Conservation (phyloP, 2,329 filamentous ascomycete genomes). For the Arthrobotrys pseudoclavata region DNA sequence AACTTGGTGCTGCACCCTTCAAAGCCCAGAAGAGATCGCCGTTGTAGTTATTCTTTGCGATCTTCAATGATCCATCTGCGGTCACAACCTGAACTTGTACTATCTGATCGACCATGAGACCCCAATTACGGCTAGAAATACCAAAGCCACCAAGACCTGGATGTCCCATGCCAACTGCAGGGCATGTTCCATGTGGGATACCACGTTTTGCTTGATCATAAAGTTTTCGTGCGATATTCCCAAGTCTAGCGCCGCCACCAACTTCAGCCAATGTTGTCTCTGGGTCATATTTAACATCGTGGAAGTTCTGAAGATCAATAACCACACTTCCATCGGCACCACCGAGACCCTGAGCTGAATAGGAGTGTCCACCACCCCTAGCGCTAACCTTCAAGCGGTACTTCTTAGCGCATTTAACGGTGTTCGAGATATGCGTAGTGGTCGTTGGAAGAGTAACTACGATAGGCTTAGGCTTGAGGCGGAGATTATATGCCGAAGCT, state of each 20-base stretch:
- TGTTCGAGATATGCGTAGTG: conserved; percentile 71
- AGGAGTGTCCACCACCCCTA: conserved; percentile 76
- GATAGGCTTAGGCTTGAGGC: conserved; percentile 67
- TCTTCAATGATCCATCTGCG: conserved; percentile 58
- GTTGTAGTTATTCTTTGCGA: conserved; percentile 64
- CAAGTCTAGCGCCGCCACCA: conserved; percentile 70
- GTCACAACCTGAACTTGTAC: conserved; percentile 69
- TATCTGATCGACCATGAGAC: conserved; percentile 70
- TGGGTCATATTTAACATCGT: conserved; percentile 67
- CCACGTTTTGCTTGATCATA: conserved; percentile 65
- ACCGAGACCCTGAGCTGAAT: conserved; percentile 70
- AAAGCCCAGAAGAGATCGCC: conserved; percentile 68
- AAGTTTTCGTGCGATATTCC: conserved; percentile 67
- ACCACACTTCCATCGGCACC: conserved; percentile 70
- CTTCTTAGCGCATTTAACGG: conserved; percentile 72
- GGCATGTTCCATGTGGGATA: conserved; percentile 62
- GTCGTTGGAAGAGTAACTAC: conserved; percentile 73
- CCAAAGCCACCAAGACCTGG: conserved; percentile 67
- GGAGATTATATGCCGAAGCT: conserved; percentile 45
- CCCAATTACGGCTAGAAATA: conserved; percentile 69
- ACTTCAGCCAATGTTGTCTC: conserved; percentile 67
- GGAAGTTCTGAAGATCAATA: conserved; percentile 69
- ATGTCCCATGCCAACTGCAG: conserved; percentile 66
- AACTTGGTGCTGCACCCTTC: conserved; percentile 67
- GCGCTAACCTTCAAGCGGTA: conserved; percentile 73